Evolutionary conservation across 192 early-diverging fungal species (phyloP), one percentile per base, ranked within the genome.

Genomic region (Gryganskiella cystojenkinii): DNA sequence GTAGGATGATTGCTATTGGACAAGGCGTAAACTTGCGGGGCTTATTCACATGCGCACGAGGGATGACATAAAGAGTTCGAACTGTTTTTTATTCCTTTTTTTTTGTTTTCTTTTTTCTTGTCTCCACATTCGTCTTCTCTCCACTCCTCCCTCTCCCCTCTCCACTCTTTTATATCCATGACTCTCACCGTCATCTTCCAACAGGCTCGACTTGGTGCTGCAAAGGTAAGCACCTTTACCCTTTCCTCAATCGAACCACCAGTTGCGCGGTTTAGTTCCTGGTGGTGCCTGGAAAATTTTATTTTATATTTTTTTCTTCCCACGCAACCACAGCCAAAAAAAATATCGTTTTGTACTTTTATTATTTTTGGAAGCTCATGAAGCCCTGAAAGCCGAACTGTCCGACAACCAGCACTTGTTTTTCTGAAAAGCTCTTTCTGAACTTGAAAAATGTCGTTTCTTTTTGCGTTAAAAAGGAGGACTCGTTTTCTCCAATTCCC

Each of bases 141-240:
- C 45, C 60, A 31, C 31, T 50, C 60, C 56, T 9, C 34, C n/a
- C 22, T 24, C n/a, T 15, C 20, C 19, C 50, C 59, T 37, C 61
- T 25, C 40, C n/a, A 27, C 43, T 14, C 35, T 10, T 35, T 34
- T 58, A 51, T 60, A 19, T 34, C 71, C 57, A 76, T 76, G 72
- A 66, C 64, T 59, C 45, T 76, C 51, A 62, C 72, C n/a, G 60
- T 76, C 42, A 34, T 76, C 53, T 59, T 76, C 30, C 72, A 67
- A 28, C 72, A 67, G n/a, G 65, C 72, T 34, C 57, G 72, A 34
- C 65, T 33, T 49, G 65, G 64, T 27, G 70, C 55, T 27, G 57
- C 64, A 44, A 76, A 76, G 72, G 72, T 76, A 75, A 22, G 8
- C 13, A 9, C 13, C 13, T 40, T 40, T 40, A 9, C 13, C 37